Evolutionary conservation across 768 basidiomycete genomes (phyloP), one percentile per base, ranked within the genome.

Genomic region (Psilocybe azurescens): DNA sequence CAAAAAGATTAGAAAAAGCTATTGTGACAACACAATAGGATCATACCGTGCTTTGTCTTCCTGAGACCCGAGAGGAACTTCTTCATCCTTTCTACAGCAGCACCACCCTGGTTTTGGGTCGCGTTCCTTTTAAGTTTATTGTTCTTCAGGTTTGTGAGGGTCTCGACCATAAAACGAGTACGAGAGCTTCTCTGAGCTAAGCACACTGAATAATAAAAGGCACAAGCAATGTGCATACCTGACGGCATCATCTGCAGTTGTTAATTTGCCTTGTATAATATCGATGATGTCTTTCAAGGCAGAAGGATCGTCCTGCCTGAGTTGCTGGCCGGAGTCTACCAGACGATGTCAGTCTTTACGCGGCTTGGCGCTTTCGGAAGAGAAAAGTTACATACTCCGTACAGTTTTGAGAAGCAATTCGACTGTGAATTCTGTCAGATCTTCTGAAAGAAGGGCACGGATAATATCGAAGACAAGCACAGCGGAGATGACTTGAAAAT

Each of bases 91-190:
- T 90, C 89, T 5, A 93, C 88, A 2, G 93, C 86, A 52, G 94
- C 91, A 2, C 83, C 82, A 5, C 88, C 90, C 62, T 90, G 88
- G 61, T 88, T 87, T 61, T 89, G 87, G 0, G 85, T 83, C 1
- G 78, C 75, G 48, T 83, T 85, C 5, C 83, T 81, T 72, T 90
- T 93, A 56, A 85, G 68, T 73, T 92, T 95, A 77, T 96, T 97
- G 72, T 95, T 97, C 73, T 97, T 97, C 58, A 99, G 83, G 73
- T 96, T 94, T 5, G 84, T 86, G 32, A 99, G 80, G 0, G 94
- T 96, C 76, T 99, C 97, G 60, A 97, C 78, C 96, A 99, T 97
- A 77, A 98, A 99, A 16, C 87, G 86, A 10, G 94, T 91, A 47
- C 97, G 90, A 4, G 95, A 95, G 73, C 94, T 97, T 20, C 5